These are phyloP conservation scores for Patellaria atrata DNA, from an alignment of 495 filamentous ascomycete species.

Conservation along the genomic window DNA sequence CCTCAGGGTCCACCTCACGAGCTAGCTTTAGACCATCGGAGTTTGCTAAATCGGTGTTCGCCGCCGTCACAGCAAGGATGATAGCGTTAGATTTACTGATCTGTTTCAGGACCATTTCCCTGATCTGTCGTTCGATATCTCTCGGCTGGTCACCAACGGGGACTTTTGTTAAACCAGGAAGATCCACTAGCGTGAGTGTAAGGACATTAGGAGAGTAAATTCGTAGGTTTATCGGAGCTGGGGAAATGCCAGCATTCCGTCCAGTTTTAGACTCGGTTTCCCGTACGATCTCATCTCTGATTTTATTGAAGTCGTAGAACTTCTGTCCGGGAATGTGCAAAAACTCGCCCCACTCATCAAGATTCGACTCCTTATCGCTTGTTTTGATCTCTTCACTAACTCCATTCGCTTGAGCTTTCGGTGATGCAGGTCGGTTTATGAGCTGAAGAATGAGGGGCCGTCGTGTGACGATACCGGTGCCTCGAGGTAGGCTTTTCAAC, in stretches of 20 bases:
- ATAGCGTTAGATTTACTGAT: constrained; percentile 98
- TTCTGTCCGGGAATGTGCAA: constrained; percentile 96
- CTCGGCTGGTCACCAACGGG: constrained; percentile 96
- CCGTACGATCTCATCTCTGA: constrained; percentile 91
- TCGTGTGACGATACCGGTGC: constrained; percentile 93
- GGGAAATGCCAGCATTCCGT: constrained; percentile 89
- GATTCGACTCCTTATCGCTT: constrained; percentile 72
- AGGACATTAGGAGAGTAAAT: constrained; percentile 98
- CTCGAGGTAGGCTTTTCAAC: constrained; percentile 96
- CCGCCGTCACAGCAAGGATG: constrained; percentile 88
- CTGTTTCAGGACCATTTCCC: constrained; percentile 97
- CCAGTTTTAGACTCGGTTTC: constrained; percentile 97
- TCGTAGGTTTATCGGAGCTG: constrained; percentile 87
- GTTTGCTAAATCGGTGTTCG: constrained; percentile 96
- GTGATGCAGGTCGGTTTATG: constrained; percentile 63
- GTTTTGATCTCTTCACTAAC: constrained; percentile 54
- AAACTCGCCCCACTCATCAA: constrained; percentile 98
- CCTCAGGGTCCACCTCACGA: constrained; percentile 93
- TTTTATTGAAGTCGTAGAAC: constrained; percentile 98
- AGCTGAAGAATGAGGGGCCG: constrained; percentile 94
- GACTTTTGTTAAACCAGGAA: constrained; percentile 94
- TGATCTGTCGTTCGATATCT: constrained; percentile 96
- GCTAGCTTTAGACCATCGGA: constrained; percentile 96
- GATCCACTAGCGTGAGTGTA: constrained; percentile 91
- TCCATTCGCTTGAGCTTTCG: constrained; percentile 54